Conservation (phyloP, 176 grass and related monocot genomes). For the Alloteropsis semialata region DNA sequence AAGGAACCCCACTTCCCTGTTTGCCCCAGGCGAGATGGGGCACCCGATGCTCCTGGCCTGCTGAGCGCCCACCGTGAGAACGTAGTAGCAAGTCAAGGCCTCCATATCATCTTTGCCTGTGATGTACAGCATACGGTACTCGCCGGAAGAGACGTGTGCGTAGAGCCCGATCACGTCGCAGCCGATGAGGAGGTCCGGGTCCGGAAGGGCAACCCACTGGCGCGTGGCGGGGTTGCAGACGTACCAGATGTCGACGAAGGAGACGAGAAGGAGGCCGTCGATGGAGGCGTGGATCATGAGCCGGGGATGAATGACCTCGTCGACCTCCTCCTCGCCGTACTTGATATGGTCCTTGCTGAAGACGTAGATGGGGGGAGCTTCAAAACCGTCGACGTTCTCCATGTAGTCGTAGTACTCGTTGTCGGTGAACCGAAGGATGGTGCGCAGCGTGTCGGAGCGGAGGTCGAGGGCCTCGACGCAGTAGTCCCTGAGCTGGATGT, state of each 20-base stretch:
- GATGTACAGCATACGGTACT: constrained; percentile 12
- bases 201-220: background rate
- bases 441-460: background rate
- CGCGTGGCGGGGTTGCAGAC: constrained; percentile 31
- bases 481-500: constrained; percentile 2
- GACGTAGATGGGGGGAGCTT: background rate
- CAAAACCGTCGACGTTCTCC: background rate
- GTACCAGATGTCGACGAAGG: background rate
- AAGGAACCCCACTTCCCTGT: background rate
- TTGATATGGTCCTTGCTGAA: background rate
- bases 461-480: constrained; percentile 19
- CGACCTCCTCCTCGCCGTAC: background rate
- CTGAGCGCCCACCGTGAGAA: background rate
- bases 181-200: background rate
- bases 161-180: background rate
- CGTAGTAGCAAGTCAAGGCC: background rate
- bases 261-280: constrained; percentile 26
- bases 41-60: background rate
- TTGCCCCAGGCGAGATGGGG: background rate
- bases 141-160: background rate
- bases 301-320: rapidly evolving
- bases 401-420: background rate
- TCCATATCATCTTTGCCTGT: background rate
- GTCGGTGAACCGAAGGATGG: constrained; percentile 1
- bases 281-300: constrained; percentile 15